Evolutionary conservation across 176 grass and related monocot species (phyloP), one percentile per base, ranked within the genome.

Genomic region (Aegilops sharonensis): DNA sequence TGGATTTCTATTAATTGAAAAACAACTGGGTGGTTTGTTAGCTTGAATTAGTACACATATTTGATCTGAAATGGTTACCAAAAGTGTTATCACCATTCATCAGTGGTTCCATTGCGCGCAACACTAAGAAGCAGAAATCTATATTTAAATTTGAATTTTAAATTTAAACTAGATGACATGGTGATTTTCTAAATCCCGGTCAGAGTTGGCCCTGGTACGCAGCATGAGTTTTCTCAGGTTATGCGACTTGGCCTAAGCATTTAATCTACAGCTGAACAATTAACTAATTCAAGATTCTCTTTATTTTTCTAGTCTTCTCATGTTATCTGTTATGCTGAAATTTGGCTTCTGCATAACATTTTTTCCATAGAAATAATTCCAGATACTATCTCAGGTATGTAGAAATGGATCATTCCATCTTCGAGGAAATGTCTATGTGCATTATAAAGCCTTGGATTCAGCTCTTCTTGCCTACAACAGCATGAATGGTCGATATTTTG

Each of bases 361-460:
- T 35, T 32, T 60, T 45, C 31, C 11, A 77, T 63, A 71, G 9
- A 54, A 74, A 81, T 85, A 14, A 81, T 54, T 68, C 30, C 13
- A 36, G 35, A 80, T 79, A 72, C 57, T 87, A 72, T 89, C 54
- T 88, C 86, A 98, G 97, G 97, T 94, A 59, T 98, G 97, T 90
- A 86, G 90, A 78, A 98, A 98, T 89, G 93, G 97, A 85, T 95
- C 94, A 45, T 83, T 92, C 68, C 94, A 98, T 98, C 90, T 98
- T 42, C 90, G 94, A 84, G 97, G 97, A 80, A 98, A 98, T 82
- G 90, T 93, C 45, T 98, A 98, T 48, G 94, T 96, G 80, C 90
- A 96, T 72, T 98, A 95, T 77, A 96, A 92, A 77, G 91, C 94
- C 52, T 88, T 98, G 87, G 92, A 94, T 83, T 96, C 94, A 42